These are phyloP conservation scores for Epichloe amarillans DNA, from an alignment of 2,329 filamentous ascomycete species.

Conservation along the genomic window DNA sequence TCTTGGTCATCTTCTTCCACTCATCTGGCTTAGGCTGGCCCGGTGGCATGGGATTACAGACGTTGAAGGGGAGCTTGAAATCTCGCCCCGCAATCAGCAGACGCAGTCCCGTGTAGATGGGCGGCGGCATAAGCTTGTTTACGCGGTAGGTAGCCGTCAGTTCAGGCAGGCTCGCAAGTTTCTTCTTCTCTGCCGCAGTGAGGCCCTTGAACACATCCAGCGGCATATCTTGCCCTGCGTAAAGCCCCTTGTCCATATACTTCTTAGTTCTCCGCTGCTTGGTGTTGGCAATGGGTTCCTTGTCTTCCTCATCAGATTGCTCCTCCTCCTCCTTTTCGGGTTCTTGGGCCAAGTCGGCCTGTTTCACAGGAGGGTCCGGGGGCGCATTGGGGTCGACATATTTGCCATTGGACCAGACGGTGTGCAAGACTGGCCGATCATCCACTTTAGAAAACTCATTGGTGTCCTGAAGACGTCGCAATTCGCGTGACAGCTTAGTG, in stretches of 20 bases:
- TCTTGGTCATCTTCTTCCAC: conserved; percentile 85
- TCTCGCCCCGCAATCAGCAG: conserved; percentile 59
- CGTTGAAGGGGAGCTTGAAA: conserved; percentile 80
- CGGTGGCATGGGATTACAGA: conserved; percentile 75
- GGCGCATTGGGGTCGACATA: conserved; percentile 35
- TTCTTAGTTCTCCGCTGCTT: conserved; percentile 48
- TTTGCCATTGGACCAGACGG: conserved; percentile 54
- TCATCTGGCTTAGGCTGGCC: conserved; percentile 86
- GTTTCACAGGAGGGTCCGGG: conserved; percentile 25
- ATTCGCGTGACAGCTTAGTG: conserved; percentile 39
- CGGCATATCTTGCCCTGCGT: conserved; percentile 61
- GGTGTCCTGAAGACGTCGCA: conserved; percentile 46
- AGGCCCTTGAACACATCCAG: conserved; percentile 34
- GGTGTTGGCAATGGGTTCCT: conserved; percentile 15
- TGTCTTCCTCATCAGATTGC: conserved; percentile 8
- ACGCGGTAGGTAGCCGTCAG: conserved; percentile 31
- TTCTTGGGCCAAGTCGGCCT: conserved; percentile 13
- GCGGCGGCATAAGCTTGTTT: conserved; percentile 53
- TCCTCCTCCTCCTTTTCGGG: not conserved
- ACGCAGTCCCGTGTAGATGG: conserved; percentile 65
- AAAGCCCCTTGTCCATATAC: conserved; percentile 73
- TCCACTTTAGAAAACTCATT: conserved; percentile 49
- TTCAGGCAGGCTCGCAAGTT: conserved; percentile 32
- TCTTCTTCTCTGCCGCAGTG: conserved; percentile 37
- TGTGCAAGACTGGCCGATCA: conserved; percentile 41